phyloP scores from a whole-genome alignment of 495 filamentous ascomycete genomes.

The Neurospora sp. region DNA sequence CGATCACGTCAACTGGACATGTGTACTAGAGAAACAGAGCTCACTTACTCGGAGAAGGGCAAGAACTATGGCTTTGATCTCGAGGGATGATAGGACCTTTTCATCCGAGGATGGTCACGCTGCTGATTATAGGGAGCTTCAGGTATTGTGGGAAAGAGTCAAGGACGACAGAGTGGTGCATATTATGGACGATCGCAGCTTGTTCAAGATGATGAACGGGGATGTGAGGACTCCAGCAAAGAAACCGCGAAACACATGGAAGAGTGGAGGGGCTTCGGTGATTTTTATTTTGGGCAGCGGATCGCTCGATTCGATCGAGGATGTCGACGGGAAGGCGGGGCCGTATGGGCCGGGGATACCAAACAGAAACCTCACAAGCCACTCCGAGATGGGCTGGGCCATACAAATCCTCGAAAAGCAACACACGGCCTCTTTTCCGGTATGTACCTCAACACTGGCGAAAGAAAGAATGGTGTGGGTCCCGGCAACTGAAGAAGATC shows the following conservation, averaged over 20 bases:
- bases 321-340: slow-evolving; percentile 6
- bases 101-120: neutral
- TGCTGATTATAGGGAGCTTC: neutral
- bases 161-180: neutral
- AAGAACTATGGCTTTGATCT: neutral
- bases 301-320: slow-evolving; percentile 7
- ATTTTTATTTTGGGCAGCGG: slow-evolving; percentile 4
- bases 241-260: slow-evolving; percentile 10
- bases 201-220: neutral
- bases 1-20: neutral
- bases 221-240: slow-evolving; percentile 1
- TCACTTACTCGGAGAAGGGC: neutral
- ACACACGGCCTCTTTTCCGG: neutral
- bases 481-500: neutral
- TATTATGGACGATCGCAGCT: neutral
- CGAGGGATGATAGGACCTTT: neutral
- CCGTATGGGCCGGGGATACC: neutral
- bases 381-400: neutral
- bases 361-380: neutral
- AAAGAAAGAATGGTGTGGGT: neutral
- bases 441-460: neutral
- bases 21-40: neutral
- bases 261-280: slow-evolving; percentile 9
- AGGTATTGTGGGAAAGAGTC: neutral
- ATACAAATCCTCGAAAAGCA: neutral